Evolutionary conservation across 257 asterid genomes (phyloP).

Genomic region (Ballota nigra): DNA sequence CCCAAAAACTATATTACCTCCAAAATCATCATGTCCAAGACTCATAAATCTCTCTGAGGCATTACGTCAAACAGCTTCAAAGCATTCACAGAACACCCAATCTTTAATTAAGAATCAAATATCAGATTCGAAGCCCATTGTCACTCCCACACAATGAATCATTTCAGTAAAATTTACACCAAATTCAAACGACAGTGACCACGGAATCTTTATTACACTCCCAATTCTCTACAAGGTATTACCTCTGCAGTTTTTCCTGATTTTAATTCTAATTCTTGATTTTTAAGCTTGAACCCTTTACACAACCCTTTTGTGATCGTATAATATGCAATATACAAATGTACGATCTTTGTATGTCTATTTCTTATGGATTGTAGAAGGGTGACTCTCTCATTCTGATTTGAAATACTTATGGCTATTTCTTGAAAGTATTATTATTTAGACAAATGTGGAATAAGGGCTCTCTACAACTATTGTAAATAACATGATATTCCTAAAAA

Average conservation of each 20-base stretch:
- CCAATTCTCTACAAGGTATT: constrained; percentile 68
- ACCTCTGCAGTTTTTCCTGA: too few relatives aligned
- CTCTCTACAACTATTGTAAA: constrained; percentile 58
- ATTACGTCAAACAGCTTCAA: constrained; percentile 42
- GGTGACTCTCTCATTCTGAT: too few relatives aligned
- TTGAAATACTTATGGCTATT: too few relatives aligned
- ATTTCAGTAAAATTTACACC: constrained; percentile 25
- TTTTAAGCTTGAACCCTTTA: too few relatives aligned
- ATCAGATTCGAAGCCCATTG: constrained; percentile 39
- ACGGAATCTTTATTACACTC: constrained; percentile 62
- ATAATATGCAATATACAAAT: too few relatives aligned
- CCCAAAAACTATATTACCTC: too few relatives aligned
- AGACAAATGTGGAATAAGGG: not conserved
- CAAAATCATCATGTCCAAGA: constrained; percentile 52
- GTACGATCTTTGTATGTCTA: too few relatives aligned
- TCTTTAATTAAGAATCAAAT: constrained; percentile 23
- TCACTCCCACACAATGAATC: constrained; percentile 31
- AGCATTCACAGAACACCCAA: constrained; percentile 26
- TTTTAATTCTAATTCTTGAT: too few relatives aligned
- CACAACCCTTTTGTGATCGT: too few relatives aligned
- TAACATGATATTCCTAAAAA: constrained; percentile 61
- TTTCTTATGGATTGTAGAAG: too few relatives aligned
- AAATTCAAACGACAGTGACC: constrained; percentile 6
- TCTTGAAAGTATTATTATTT: not conserved
- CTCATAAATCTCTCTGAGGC: constrained; percentile 42